Evolutionary conservation across 164 flowering plant genomes (phyloP).

Genomic region (Cinnamomum micranthum): DNA sequence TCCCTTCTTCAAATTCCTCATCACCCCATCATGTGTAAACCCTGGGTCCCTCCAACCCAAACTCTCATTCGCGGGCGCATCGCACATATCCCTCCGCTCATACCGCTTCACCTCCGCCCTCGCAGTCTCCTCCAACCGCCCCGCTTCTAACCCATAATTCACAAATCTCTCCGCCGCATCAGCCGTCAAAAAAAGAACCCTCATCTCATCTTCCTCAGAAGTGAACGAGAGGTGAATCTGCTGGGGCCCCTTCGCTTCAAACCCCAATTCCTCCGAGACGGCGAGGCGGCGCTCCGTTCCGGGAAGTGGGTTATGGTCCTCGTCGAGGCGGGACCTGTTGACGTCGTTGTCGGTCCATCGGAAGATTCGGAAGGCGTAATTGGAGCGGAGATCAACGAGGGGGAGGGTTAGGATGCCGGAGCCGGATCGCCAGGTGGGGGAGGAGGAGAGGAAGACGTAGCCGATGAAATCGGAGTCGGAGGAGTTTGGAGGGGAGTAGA

Average conservation of each 20-base stretch:
- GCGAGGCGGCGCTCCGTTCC: constrained; percentile 59
- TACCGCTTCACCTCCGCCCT: constrained; percentile 63
- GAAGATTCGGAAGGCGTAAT: constrained; percentile 81
- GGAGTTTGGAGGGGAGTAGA: constrained; percentile 81
- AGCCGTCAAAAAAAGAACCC: constrained; percentile 74
- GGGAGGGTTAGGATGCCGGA: constrained; percentile 66
- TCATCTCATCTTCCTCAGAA: constrained; percentile 62
- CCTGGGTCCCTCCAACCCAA: constrained; percentile 98
- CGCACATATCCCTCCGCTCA: constrained; percentile 83
- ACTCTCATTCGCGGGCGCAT: constrained; percentile 71
- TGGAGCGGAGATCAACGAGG: constrained; percentile 63
- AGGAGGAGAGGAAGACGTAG: constrained; percentile 66
- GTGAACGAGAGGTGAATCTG: constrained; percentile 84
- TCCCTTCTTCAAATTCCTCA: constrained; percentile 63
- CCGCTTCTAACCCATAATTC: constrained; percentile 49
- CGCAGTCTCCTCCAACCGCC: constrained; percentile 26
- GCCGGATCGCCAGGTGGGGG: constrained; percentile 66
- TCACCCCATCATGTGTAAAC: constrained; percentile 71
- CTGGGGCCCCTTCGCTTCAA: constrained; percentile 58
- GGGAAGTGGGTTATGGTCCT: constrained; percentile 83
- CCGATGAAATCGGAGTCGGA: constrained; percentile 68
- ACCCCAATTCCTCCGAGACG: constrained; percentile 39
- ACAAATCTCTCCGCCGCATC: constrained; percentile 57
- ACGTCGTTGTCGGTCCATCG: constrained; percentile 63
- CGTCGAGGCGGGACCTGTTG: constrained; percentile 40